Conservation (phyloP, 441 rosid species). For the Sinapis alba region DNA sequence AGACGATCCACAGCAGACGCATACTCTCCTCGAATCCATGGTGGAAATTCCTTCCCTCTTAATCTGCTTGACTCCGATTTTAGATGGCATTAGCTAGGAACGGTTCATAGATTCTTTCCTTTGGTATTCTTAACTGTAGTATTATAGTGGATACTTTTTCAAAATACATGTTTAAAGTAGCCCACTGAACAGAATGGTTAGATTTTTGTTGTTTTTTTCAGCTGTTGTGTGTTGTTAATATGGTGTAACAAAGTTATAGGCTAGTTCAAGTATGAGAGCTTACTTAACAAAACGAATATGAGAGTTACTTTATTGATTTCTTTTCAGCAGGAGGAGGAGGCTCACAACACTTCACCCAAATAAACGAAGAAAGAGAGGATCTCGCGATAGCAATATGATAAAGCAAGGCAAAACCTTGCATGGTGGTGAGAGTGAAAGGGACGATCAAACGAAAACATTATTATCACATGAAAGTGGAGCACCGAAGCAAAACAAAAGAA, state of each 20-base stretch:
- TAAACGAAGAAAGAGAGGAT: slow-evolving; percentile 20
- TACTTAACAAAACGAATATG: slow-evolving; percentile 5
- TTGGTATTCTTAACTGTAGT: not conserved
- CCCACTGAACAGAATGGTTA: not conserved
- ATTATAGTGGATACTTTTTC: not conserved
- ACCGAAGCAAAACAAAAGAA: no score
- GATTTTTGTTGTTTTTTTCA: not conserved
- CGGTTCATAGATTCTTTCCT: no score
- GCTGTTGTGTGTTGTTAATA: not conserved
- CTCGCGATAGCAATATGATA: slow-evolving; percentile 8
- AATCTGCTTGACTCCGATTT: not conserved
- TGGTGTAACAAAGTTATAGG: slow-evolving; percentile 13
- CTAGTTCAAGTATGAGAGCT: not conserved
- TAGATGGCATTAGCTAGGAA: slow-evolving; percentile 1
- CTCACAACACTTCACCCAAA: slow-evolving; percentile 14
- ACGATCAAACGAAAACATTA: slow-evolving; percentile 23
- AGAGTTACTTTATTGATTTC: not conserved
- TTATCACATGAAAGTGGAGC: no score
- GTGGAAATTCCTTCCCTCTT: slow-evolving; percentile 33
- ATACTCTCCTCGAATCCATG: slow-evolving; percentile 59
- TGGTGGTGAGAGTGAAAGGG: slow-evolving; percentile 31
- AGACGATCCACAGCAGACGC: slow-evolving; percentile 45
- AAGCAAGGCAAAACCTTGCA: slow-evolving; percentile 30
- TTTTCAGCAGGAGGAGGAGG: slow-evolving; percentile 20
- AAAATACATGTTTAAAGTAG: not conserved